phyloP scores from a whole-genome alignment of 495 filamentous ascomycete genomes.

The Podospora bellae-mahoneyi region DNA sequence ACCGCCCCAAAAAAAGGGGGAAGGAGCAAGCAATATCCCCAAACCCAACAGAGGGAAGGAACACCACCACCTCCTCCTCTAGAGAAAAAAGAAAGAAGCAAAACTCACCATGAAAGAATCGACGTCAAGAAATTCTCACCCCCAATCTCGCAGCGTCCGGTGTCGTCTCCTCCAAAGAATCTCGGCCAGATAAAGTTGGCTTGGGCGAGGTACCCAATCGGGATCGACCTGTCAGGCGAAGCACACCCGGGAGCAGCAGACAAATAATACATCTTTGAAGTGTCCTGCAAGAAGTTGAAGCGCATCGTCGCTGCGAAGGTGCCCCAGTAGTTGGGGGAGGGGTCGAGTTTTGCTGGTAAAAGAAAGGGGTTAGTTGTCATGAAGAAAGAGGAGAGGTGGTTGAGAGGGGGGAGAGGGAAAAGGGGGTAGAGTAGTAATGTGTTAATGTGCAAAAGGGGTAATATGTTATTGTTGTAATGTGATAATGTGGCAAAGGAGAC shows the following conservation, averaged over 20 bases:
- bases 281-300: conserved; percentile 12
- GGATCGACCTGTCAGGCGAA: conserved; percentile 41
- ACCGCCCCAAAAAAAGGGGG: too few species aligned
- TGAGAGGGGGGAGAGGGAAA: background rate
- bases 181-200: conserved; percentile 25
- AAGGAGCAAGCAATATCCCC: too few species aligned
- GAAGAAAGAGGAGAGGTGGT: background rate
- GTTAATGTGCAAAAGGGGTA: too few species aligned
- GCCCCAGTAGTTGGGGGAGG: conserved; percentile 16
- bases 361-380: background rate
- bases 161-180: conserved; percentile 19
- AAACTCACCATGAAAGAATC: conserved; percentile 14
- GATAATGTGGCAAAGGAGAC: too few species aligned
- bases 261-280: conserved; percentile 45
- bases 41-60: too few species aligned
- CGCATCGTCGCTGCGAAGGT: conserved; percentile 15
- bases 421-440: background rate
- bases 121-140: conserved; percentile 10
- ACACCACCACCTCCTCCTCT: too few species aligned
- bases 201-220: conserved; percentile 22
- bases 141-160: conserved; percentile 15
- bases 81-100: background rate
- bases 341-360: conserved; percentile 26
- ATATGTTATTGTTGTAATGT: background rate
- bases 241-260: conserved; percentile 56